These are phyloP conservation scores for Vitis cinerea DNA, from an alignment of 164 flowering plant species.

Conservation along the genomic window DNA sequence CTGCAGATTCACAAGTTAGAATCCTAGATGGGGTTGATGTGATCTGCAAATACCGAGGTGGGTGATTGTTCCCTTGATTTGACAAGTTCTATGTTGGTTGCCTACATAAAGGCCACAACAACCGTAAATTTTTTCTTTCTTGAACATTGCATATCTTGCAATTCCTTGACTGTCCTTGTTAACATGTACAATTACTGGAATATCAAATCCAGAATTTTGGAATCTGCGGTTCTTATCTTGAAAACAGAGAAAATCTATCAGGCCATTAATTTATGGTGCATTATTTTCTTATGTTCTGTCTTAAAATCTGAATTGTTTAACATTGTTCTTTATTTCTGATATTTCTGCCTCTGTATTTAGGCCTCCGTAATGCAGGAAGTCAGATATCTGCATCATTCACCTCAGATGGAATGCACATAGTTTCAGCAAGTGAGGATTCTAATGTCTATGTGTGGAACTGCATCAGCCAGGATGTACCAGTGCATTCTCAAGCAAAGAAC, in stretches of 20 bases:
- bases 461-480: constrained; percentile 7
- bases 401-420: constrained; percentile 30
- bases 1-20: constrained; percentile 51
- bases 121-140: too few species aligned
- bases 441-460: constrained; percentile 38
- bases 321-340: neutral
- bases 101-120: too few species aligned
- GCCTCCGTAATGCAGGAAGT: constrained; percentile 34
- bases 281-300: neutral
- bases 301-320: neutral
- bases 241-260: too few species aligned
- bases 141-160: too few species aligned
- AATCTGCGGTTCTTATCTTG: too few species aligned
- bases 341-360: constrained; percentile 19
- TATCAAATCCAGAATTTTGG: neutral
- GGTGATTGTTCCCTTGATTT: constrained; percentile 2
- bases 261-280: too few species aligned
- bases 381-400: constrained; percentile 46
- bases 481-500: constrained; percentile 12
- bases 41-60: constrained; percentile 44
- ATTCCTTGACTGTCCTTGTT: too few species aligned
- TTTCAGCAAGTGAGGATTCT: constrained; percentile 39
- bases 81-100: neutral
- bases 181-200: neutral
- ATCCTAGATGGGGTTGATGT: constrained; percentile 42